Conservation (phyloP, 805 yeast genomes). For the Nakazawaea populi region DNA sequence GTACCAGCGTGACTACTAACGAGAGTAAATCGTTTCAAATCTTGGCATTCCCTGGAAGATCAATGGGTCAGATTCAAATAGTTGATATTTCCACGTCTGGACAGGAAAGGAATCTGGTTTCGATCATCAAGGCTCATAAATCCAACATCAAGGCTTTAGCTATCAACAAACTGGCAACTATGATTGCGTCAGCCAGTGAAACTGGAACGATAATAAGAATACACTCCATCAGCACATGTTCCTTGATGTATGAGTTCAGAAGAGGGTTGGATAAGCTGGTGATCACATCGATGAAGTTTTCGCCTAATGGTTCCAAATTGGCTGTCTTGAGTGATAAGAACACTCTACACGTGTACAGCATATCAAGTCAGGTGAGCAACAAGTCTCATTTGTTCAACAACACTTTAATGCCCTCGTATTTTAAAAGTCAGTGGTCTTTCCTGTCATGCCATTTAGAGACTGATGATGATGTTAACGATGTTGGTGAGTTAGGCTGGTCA, state of each 20-base stretch:
- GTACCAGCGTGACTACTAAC: slow-evolving; percentile 20
- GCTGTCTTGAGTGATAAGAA: slow-evolving; percentile 88
- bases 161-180: slow-evolving; percentile 54
- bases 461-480: slow-evolving; percentile 19
- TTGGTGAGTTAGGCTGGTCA: slow-evolving; percentile 67
- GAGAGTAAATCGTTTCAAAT: slow-evolving; percentile 28
- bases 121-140: slow-evolving; percentile 75
- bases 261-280: slow-evolving; percentile 85
- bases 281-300: slow-evolving; percentile 78
- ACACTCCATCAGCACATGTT: slow-evolving; percentile 63
- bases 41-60: slow-evolving; percentile 73
- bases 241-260: slow-evolving; percentile 75
- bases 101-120: slow-evolving; percentile 55
- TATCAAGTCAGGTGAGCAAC: slow-evolving; percentile 19
- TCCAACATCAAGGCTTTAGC: slow-evolving; percentile 58
- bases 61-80: slow-evolving; percentile 72
- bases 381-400: slow-evolving; percentile 62
- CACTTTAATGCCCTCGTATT: slow-evolving; percentile 63
- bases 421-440: slow-evolving; percentile 84
- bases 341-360: slow-evolving; percentile 80
- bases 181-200: slow-evolving; percentile 77
- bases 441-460: slow-evolving; percentile 50
- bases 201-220: slow-evolving; percentile 78
- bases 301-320: slow-evolving; percentile 66
- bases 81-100: slow-evolving; percentile 68